Evolutionary conservation across 352 stramenopile species (phyloP).

Genomic region (Phytophthora podocarpi): DNA sequence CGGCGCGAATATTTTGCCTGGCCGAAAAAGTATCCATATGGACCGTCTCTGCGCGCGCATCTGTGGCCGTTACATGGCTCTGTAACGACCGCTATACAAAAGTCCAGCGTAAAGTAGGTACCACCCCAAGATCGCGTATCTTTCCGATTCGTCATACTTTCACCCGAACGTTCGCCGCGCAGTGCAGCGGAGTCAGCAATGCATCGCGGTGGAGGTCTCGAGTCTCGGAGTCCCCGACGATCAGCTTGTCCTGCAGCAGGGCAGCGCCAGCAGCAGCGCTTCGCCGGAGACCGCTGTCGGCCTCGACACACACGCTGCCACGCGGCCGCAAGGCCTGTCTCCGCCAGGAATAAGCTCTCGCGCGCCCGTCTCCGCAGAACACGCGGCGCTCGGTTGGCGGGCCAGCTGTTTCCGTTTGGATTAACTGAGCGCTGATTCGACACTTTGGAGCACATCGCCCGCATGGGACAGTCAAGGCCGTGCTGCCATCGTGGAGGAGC

Average conservation of each 20-base stretch:
- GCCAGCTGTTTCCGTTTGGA: slow-evolving; percentile 21
- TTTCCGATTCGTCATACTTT: slow-evolving; percentile 22
- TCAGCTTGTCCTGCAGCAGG: neutral
- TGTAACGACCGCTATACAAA: slow-evolving; percentile 24
- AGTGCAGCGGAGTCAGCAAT: slow-evolving; percentile 11
- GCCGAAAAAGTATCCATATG: slow-evolving; percentile 24
- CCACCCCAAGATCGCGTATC: slow-evolving; percentile 26
- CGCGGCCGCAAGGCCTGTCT: neutral
- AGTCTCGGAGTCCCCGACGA: neutral
- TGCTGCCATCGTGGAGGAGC: no score
- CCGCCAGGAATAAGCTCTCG: slow-evolving; percentile 7
- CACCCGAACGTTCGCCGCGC: slow-evolving; percentile 22
- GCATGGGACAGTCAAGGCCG: slow-evolving; percentile 12
- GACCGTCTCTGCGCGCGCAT: neutral
- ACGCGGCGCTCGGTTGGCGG: slow-evolving; percentile 2
- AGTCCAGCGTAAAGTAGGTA: slow-evolving; percentile 16
- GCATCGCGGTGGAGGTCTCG: neutral
- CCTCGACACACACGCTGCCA: slow-evolving; percentile 10
- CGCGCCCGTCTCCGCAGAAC: slow-evolving; percentile 17
- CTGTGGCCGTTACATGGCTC: slow-evolving; percentile 18
- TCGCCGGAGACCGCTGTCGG: neutral
- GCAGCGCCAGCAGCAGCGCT: neutral
- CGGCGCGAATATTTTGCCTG: slow-evolving; percentile 24
- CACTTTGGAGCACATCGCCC: neutral
- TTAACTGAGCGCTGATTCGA: slow-evolving; percentile 3